phyloP scores from a whole-genome alignment of 306 rosid genomes.

The Delonix regia region DNA sequence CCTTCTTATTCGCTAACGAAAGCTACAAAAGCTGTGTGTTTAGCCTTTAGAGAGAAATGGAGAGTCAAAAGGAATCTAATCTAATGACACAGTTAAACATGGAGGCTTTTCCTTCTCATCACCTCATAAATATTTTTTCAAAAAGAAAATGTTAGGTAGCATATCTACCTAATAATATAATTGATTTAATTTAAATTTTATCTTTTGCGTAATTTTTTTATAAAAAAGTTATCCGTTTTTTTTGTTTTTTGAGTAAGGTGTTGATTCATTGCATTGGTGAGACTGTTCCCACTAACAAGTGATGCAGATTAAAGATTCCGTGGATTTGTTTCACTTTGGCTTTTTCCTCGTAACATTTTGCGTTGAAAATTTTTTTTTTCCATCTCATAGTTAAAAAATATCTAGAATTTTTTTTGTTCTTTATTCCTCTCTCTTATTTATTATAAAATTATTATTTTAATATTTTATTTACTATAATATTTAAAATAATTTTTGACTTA shows the following conservation, averaged over 20 bases:
- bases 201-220: not conserved
- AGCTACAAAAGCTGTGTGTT: not conserved
- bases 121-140: not conserved
- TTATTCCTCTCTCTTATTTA: no score
- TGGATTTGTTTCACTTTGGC: not conserved
- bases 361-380: not conserved
- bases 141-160: no score
- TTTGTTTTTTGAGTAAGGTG: not conserved
- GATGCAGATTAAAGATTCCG: not conserved
- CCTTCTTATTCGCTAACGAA: slow-evolving; percentile 1
- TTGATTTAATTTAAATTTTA: not conserved
- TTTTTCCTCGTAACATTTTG: not conserved
- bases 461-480: no score
- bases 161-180: no score
- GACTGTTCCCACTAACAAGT: not conserved
- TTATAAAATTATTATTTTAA: no score
- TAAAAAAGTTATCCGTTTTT: no score
- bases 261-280: not conserved
- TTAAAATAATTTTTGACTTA: no score
- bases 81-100: slow-evolving; percentile 34
- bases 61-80: slow-evolving; percentile 15
- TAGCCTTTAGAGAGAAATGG: slow-evolving; percentile 1
- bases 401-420: no score
- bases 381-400: no score
- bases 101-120: not conserved